These are phyloP conservation scores for Jamesozyma rosinii DNA, from an alignment of 805 yeast genomes.

Conservation along the genomic window DNA sequence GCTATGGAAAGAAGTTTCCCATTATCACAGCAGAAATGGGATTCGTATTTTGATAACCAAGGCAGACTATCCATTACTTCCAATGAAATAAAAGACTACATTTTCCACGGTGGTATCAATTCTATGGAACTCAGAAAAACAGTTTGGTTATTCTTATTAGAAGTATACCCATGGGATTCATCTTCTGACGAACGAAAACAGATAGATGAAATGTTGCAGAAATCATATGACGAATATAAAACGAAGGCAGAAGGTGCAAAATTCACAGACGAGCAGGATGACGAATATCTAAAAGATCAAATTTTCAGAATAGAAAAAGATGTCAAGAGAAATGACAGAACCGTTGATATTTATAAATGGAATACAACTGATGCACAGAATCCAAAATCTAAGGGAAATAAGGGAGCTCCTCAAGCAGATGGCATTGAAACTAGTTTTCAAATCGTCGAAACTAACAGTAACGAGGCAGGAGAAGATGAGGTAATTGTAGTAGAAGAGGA, in stretches of 20 bases:
- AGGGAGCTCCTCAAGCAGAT: background rate
- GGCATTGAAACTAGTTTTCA: background rate
- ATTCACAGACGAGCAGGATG: slow-evolving; percentile 27
- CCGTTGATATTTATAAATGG: slow-evolving; percentile 50
- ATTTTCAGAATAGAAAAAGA: slow-evolving; percentile 86
- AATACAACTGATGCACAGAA: slow-evolving; percentile 32
- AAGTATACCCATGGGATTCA: slow-evolving; percentile 84
- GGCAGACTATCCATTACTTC: slow-evolving; percentile 71
- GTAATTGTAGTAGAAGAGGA: slow-evolving; percentile 32
- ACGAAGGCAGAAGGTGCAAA: slow-evolving; percentile 47
- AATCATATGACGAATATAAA: slow-evolving; percentile 54
- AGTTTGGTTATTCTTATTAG: slow-evolving; percentile 81
- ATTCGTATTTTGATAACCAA: slow-evolving; percentile 64
- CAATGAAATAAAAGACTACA: slow-evolving; percentile 66
- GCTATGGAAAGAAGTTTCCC: slow-evolving; percentile 53
- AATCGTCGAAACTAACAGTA: slow-evolving; percentile 18
- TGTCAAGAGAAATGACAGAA: slow-evolving; percentile 82
- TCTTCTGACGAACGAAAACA: slow-evolving; percentile 58
- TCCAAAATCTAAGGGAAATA: slow-evolving; percentile 24
- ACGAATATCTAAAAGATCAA: slow-evolving; percentile 82
- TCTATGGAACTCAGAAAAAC: slow-evolving; percentile 45
- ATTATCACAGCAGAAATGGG: slow-evolving; percentile 61
- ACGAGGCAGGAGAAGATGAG: slow-evolving; percentile 26
- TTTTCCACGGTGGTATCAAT: slow-evolving; percentile 84
- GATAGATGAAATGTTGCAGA: slow-evolving; percentile 44